Evolutionary conservation across 2,329 filamentous ascomycete species (phyloP), one percentile per base, ranked within the genome.

Genomic region (Dactylellina drechsleri): DNA sequence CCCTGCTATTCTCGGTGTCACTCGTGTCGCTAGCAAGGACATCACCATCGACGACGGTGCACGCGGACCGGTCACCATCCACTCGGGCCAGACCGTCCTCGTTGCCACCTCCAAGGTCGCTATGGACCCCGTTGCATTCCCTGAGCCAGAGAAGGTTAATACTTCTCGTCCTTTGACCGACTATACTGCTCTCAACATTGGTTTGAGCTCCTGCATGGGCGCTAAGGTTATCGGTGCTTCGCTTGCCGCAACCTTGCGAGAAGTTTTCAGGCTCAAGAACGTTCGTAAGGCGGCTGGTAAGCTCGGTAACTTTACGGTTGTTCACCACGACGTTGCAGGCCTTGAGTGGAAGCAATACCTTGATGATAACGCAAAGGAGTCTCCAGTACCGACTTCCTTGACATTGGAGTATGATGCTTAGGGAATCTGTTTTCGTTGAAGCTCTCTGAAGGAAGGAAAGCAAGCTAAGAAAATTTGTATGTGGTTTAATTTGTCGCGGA

Each of bases 1-100:
- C 4, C 84, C 84, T 16, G 83, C 85, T 1, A 83, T 86, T 1
- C 85, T 85, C 0, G 85, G 85, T n/a, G 80, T 86, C 0, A 83
- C 84, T n/a, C 84, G 85, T 62, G 81, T 85, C 10, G 85, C 84
- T 2, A 81, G 83, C 15, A 81, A 81, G 53, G 83, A 84, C 65
- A 78, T 82, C 3, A 82, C 80, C 0, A 76, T 85, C 77, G 74
- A 79, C 36, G 85, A 86, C 77, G 85, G 85, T 57, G 80, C 78
- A 1, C 83, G 84, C 15, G 85, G 85, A 10, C 81, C 83, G 4
- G 78, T 86, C 13, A 78, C 81, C 52, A 82, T 87, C 80, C 84
- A 84, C 56, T 81, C 82, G 10, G 80, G 82, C 54, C 82, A 84
- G 78, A 83, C 81, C 2, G 80, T 85, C 49, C 79, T 85, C 8